Evolutionary conservation across 495 filamentous ascomycete genomes (phyloP), one percentile per base, ranked within the genome.

Genomic region (Podospora pseudopauciseta): DNA sequence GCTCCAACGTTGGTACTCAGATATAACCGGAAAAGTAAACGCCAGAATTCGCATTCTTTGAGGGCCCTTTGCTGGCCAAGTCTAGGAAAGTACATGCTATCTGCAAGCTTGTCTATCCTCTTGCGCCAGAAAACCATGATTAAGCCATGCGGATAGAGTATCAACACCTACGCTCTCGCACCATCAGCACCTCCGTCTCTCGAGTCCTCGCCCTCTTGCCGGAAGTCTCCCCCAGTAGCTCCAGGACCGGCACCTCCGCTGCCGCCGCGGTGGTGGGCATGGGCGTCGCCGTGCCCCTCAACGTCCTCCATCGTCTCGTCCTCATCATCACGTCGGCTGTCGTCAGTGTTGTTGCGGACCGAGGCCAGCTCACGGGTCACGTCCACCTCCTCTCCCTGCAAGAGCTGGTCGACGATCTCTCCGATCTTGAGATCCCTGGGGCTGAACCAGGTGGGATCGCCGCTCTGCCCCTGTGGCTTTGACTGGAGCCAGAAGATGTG

Each of bases 401-500:
- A 79, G 18, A 98, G 79, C 55, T 82, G 79, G 80, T 98, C 88
- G 63, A 99, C 91, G 65, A 96, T 89, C 61, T 92, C 86, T 15
- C 93, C 94, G 67, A 96, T 85, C 80, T 89, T 92, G 39, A 88
- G 77, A 75, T 97, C 94, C 54, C 93, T 83, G 39, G 88, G 86
- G 73, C 91, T 94, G 80, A 94, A 92, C 85, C 87, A 93, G 78
- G 85, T 85, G 0, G 86, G 82, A 72, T 92, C 86, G n/a, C 91
- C 89, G 68, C 80, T 83, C 55, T 87, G 84, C 62, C 91, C 88
- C 80, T 97, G 93, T 9, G 87, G 83, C 74, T 92, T 93, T 5
- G 90, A 92, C 80, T 99, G 96, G 68, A 99, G 83, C 92, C 94
- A 99, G 84, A 97, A 99, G 32, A 98, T 85, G 77, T 98, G 87